A percentile compares a stretch with the other conserved stretches of the same genome.
Evolutionary conservation across 2,329 filamentous ascomycete species (phyloP).

Genomic region (Colletotrichum paranaense): DNA sequence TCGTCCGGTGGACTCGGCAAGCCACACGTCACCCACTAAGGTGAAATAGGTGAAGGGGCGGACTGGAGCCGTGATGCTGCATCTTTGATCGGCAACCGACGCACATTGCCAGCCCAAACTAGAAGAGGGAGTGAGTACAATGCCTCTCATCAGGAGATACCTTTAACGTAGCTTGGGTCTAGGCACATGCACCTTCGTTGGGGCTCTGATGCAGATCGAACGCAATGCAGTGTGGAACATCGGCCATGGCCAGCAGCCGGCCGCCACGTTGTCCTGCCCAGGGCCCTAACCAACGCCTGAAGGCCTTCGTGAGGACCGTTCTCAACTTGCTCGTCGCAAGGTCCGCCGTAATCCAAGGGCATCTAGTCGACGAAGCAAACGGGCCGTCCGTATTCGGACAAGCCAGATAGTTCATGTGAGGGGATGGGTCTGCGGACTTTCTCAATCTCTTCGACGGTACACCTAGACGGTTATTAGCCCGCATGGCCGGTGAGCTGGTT

Average conservation of each 20-base stretch:
- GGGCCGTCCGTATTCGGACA: constrained; percentile 9
- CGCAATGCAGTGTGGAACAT: constrained; percentile 35
- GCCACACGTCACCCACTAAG: constrained; percentile 10
- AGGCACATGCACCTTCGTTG: constrained; percentile 7
- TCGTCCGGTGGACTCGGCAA: constrained; percentile 15
- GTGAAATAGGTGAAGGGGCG: background rate
- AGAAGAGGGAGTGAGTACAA: constrained; percentile 18
- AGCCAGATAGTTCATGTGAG: constrained; percentile 37
- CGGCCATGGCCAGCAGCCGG: constrained; percentile 36
- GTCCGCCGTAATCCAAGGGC: constrained; percentile 12
- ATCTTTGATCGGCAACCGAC: constrained; percentile 19
- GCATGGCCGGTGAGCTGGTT: background rate
- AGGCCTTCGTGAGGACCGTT: constrained; percentile 11
- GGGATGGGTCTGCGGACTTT: constrained; percentile 39
- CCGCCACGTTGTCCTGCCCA: constrained; percentile 36
- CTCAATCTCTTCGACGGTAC: constrained; percentile 9
- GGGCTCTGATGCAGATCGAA: constrained; percentile 20
- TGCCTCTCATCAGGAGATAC: background rate
- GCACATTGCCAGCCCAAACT: background rate
- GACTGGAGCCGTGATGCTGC: constrained; percentile 6
- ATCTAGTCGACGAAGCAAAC: constrained; percentile 9
- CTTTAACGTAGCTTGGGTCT: background rate
- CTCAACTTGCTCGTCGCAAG: background rate
- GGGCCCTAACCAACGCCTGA: constrained; percentile 23
- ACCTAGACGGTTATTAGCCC: constrained; percentile 9